Evolutionary conservation across 2,329 filamentous ascomycete species (phyloP), one percentile per base, ranked within the genome.

Genomic region (Cladophialophora carrionii): DNA sequence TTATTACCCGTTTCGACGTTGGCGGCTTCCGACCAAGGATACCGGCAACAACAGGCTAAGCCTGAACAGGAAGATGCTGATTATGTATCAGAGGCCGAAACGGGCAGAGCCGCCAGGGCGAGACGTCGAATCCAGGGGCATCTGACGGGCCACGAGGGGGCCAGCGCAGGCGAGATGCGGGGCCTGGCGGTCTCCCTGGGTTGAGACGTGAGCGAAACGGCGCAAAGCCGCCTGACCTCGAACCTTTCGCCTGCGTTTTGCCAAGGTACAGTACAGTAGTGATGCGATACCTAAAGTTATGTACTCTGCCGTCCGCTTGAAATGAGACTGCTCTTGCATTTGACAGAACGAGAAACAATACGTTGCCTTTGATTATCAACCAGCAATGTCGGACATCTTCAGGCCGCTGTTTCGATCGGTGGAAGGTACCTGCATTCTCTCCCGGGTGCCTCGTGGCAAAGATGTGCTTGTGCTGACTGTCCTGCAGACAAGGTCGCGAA

Each of bases 401-500:
- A 67, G 62, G 52, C 66, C 61, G 24, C 32, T 63, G 22, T 69
- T 61, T 26, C 65, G 57, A 29, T 57, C 55, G 9, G 55, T 55
- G 14, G 59, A 66, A 61, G 66, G 66, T 68, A 54, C 34, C 52
- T 17, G 52, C n/a, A 10, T 57, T 37, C 37, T 14, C 12, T 34
- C 22, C 10, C n/a, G 29, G 22, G 22, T 31, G 29, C 26, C 10
- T 29, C 57, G 31, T 32, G 43, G 14, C 20, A 10, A 54, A 31
- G 22, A 17, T 26, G 29, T 53, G 20, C 51, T 63, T 20, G 34
- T 41, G 34, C 49, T 61, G 48, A 61, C 48, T 29, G 17, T 17
- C 24, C 14, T 43, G 31, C 43, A 64, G 62, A 69, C 51, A 55
- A 61, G 37, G 51, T 60, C 37, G 56, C 54, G 31, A 76, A 72